These are phyloP conservation scores for Heritiera fomes DNA, from an alignment of 345 rosid species.

Conservation along the genomic window DNA sequence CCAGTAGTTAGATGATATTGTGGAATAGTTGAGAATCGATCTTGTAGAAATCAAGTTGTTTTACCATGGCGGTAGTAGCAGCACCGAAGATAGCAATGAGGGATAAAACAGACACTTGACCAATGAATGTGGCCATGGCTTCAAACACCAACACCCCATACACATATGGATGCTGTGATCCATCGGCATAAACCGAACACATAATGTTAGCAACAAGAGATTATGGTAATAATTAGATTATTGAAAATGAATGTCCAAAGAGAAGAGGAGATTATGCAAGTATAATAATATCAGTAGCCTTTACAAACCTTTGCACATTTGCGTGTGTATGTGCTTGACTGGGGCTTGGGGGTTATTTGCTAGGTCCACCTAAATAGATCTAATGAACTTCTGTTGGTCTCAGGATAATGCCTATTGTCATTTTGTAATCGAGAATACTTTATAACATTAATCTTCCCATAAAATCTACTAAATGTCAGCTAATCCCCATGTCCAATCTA, in stretches of 20 bases:
- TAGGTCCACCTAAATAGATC: background rate
- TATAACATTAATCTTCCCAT: background rate
- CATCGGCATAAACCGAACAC: background rate
- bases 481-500: background rate
- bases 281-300: background rate
- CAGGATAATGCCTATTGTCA: background rate
- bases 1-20: background rate
- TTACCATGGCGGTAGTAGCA: slow-evolving; percentile 93
- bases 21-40: background rate
- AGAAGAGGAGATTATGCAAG: background rate
- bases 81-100: slow-evolving; percentile 96
- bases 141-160: slow-evolving; percentile 91
- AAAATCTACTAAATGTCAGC: background rate
- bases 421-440: background rate
- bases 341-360: background rate
- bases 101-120: slow-evolving; percentile 90
- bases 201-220: background rate
- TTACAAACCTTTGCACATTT: background rate
- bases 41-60: background rate
- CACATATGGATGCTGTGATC: slow-evolving; percentile 81
- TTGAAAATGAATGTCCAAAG: background rate
- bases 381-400: background rate
- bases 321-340: background rate
- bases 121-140: slow-evolving; percentile 95
- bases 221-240: background rate